Base-by-base conservation (phyloP, 805 yeast genomes). In the Sungouiozyma ichnusensis region DNA sequence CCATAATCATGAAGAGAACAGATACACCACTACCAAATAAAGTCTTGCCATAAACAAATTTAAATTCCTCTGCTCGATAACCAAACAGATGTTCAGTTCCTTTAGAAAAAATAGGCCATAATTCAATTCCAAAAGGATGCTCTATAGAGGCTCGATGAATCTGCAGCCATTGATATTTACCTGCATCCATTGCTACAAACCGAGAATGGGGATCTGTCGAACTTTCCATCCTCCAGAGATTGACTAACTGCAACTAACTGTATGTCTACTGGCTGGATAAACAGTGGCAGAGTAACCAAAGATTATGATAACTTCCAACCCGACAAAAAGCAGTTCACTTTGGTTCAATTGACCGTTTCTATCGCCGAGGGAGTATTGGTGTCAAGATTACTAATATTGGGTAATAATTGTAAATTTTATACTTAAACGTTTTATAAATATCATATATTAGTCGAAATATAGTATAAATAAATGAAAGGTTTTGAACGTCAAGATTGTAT, bases 111-210 rank as follows among this genome's bases (percentile, higher is more conserved):
- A 68, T 51, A 1, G 81, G 79, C 77, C 83, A 81, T 42, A 80
- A 66, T 40, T 72, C 65, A 40, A 81, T 52, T 36, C 94, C 92
- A 62, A 85, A 87, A 8, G 95, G 95, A 41, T 74, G 74, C 43
- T 84, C 85, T 41, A 79, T 53, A 9, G 85, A 58, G 33, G 85
- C 88, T 40, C 62, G 42, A 36, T 59, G 58, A 44, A 54, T 55
- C 37, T 54, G 47, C 40, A 62, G 51, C 48, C 50, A 64, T 31
- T 52, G 44, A 34, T 34, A 37, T 9, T 43, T 13, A 9, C 11
- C 29, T 24, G 9, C 11, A 24, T 24, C 11, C 29, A 24, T 24
- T 24, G 29, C 29, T 24, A 6, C 29, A 7, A 24, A 6, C 9
- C 6, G 11, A 6, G 29, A 24, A 6, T 6, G 29, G 29, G 29